Conservation (phyloP, 768 basidiomycete genomes). For the Clathrus columnatus region DNA sequence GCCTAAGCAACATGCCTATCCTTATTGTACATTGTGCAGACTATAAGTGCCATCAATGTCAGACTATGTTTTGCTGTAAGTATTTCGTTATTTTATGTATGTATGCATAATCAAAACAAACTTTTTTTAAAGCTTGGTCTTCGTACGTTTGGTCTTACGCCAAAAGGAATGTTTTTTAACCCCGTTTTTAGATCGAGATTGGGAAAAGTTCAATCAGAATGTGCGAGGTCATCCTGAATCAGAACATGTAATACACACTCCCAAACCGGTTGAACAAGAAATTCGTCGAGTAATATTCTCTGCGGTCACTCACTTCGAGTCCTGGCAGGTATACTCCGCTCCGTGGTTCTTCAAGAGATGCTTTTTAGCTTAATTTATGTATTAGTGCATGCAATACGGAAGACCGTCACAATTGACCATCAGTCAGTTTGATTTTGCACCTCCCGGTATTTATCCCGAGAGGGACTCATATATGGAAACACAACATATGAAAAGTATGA, state of each 20-base stretch:
- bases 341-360: neutral
- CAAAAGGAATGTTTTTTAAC: neutral
- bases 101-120: neutral
- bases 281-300: constrained; percentile 4
- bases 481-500: constrained; percentile 3
- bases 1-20: neutral
- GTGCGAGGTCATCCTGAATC: neutral
- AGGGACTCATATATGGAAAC: neutral
- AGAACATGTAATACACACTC: neutral
- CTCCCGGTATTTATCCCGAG: neutral
- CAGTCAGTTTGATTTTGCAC: constrained; percentile 1
- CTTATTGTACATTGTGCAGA: neutral
- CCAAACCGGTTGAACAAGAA: neutral
- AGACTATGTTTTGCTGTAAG: constrained; percentile 6
- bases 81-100: neutral
- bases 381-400: constrained; percentile 1
- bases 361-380: neutral
- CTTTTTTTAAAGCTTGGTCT: neutral
- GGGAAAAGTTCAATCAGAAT: neutral
- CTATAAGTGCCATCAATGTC: constrained; percentile 6
- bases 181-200: constrained; percentile 2
- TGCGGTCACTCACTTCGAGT: constrained; percentile 5
- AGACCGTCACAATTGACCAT: constrained; percentile 5
- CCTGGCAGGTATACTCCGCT: neutral
- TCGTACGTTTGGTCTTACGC: neutral